These are phyloP conservation scores for Verticillium isaacii DNA, from an alignment of 2,329 filamentous ascomycete species.

Conservation along the genomic window DNA sequence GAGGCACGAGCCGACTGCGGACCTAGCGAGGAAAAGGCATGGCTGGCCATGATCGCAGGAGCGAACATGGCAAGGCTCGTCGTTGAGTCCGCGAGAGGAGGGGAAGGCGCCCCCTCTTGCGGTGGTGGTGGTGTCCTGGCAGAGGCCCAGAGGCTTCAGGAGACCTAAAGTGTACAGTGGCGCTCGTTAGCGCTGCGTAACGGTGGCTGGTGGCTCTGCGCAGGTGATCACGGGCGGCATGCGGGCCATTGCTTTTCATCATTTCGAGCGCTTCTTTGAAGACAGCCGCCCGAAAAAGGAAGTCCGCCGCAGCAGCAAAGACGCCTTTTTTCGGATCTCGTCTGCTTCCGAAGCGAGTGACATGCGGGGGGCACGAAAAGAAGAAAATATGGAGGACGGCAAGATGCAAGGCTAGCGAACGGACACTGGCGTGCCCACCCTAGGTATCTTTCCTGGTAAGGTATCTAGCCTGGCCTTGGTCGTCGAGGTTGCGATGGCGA, in stretches of 20 bases:
- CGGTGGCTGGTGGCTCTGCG: background rate
- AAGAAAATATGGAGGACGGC: background rate
- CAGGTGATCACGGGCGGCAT: background rate
- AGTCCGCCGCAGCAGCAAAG: background rate
- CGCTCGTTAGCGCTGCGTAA: background rate
- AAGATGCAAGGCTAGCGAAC: background rate
- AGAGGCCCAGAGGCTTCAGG: background rate
- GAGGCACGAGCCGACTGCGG: background rate
- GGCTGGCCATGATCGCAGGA: background rate
- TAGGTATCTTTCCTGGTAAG: too few species aligned
- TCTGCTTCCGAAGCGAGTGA: background rate
- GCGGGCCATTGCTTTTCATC: background rate
- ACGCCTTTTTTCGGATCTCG: background rate
- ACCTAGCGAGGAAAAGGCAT: background rate
- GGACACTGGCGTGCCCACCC: background rate
- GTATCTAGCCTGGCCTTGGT: background rate
- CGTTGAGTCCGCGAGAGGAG: background rate
- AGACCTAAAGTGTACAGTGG: background rate
- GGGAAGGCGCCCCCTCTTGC: background rate
- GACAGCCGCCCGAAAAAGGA: background rate
- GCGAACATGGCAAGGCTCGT: background rate
- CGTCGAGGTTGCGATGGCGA: background rate
- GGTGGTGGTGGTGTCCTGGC: background rate
- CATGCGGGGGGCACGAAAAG: background rate
- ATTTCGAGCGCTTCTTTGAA: background rate